Evolutionary conservation across 1,284 basidiomycete species (phyloP).

Genomic region (Coniferiporia weirii): DNA sequence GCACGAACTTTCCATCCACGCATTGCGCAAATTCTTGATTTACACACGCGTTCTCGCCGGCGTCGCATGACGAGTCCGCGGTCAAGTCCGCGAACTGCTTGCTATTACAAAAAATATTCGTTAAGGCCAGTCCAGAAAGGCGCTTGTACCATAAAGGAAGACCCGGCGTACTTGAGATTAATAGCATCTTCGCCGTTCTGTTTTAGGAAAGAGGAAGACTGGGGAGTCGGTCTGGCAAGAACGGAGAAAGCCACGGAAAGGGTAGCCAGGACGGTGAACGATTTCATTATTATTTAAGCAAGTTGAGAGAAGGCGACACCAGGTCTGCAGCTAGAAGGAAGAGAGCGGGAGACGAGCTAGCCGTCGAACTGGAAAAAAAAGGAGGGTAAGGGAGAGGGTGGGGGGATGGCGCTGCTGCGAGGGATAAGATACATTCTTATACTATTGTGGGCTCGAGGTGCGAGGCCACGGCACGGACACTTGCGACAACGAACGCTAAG

Average conservation of each 20-base stretch:
- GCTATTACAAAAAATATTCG: constrained; percentile 28
- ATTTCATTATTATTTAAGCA: constrained; percentile 6
- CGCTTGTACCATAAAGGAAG: neutral
- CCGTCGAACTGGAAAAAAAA: neutral
- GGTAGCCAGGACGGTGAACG: constrained; percentile 10
- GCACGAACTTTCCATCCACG: constrained; percentile 33
- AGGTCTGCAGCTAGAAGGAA: constrained; percentile 3
- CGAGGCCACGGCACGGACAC: no score
- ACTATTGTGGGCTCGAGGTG: no score
- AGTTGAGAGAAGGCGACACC: constrained; percentile 8
- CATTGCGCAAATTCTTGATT: constrained; percentile 36
- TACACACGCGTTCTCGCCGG: constrained; percentile 36
- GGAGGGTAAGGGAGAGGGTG: neutral
- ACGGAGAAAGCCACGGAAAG: constrained; percentile 28
- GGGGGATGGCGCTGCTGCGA: neutral
- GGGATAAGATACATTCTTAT: no score
- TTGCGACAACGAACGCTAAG: no score
- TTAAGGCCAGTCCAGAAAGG: no score
- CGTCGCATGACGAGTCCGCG: constrained; percentile 31
- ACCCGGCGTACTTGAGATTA: constrained; percentile 40
- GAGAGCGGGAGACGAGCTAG: neutral
- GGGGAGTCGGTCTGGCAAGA: constrained; percentile 34
- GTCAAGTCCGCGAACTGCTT: constrained; percentile 35
- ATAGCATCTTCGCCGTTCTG: constrained; percentile 53
- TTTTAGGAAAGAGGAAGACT: constrained; percentile 32